Evolutionary conservation across 768 basidiomycete genomes (phyloP).

Genomic region (Phanerochaete carnosa): DNA sequence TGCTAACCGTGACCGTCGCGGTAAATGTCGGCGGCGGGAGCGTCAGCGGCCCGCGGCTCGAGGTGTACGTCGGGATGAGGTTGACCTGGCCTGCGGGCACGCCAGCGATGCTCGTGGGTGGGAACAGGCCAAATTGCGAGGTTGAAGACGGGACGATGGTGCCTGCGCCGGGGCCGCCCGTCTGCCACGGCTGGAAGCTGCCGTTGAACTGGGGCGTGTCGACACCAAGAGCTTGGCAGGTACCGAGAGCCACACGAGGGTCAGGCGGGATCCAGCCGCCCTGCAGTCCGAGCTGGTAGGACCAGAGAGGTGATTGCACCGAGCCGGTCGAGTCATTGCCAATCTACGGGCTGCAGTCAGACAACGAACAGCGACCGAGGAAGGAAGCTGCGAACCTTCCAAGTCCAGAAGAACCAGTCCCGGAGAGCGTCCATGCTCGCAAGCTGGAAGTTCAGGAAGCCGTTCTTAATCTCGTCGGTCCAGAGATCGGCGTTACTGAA

Average conservation of each 20-base stretch:
- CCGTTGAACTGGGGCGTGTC: slow-evolving; percentile 44
- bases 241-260: slow-evolving; percentile 59
- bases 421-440: slow-evolving; percentile 63
- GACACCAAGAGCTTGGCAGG: slow-evolving; percentile 55
- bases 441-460: slow-evolving; percentile 47
- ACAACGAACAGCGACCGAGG: background rate
- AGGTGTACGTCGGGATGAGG: slow-evolving; percentile 59
- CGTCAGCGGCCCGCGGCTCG: slow-evolving; percentile 51
- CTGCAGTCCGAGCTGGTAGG: slow-evolving; percentile 63
- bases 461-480: slow-evolving; percentile 46
- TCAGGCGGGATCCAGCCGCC: slow-evolving; percentile 77
- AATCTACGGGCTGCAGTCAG: slow-evolving; percentile 31
- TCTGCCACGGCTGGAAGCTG: slow-evolving; percentile 55
- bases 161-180: slow-evolving; percentile 55
- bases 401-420: slow-evolving; percentile 79
- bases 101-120: slow-evolving; percentile 46
- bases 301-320: slow-evolving; percentile 59
- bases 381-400: slow-evolving; percentile 45
- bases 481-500: slow-evolving; percentile 49
- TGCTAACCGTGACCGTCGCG: slow-evolving; percentile 32
- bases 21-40: slow-evolving; percentile 54
- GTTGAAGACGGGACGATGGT: slow-evolving; percentile 40
- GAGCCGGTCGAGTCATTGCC: slow-evolving; percentile 49
- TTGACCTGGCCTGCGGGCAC: slow-evolving; percentile 34
- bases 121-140: slow-evolving; percentile 45